Conservation (phyloP, 768 basidiomycete genomes). For the Kwoniella sp. region DNA sequence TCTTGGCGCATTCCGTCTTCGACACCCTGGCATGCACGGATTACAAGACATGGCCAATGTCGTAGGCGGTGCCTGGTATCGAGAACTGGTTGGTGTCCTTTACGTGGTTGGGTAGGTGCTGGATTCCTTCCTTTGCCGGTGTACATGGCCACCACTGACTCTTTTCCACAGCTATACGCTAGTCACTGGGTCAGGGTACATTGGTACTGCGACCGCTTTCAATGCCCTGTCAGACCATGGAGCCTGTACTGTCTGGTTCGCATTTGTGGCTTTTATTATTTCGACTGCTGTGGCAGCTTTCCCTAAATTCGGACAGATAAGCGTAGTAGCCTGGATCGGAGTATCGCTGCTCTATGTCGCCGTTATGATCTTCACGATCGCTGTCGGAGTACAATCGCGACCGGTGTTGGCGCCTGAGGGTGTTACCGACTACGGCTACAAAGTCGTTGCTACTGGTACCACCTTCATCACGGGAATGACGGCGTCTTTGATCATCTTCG, state of each 20-base stretch:
- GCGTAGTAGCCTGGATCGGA: constrained; percentile 20
- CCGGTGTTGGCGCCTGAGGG: constrained; percentile 26
- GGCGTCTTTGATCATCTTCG: constrained; percentile 33
- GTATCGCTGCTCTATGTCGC: constrained; percentile 14
- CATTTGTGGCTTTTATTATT: constrained; percentile 29
- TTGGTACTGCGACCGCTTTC: constrained; percentile 19
- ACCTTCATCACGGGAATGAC: constrained; percentile 39
- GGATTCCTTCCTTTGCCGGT: no score
- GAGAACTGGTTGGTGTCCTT: constrained; percentile 18
- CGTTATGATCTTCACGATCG: constrained; percentile 17
- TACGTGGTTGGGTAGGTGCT: constrained; percentile 14
- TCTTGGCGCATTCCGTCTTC: constrained; percentile 18
- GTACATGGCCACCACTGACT: no score
- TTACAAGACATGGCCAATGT: constrained; percentile 23
- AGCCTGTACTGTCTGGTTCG: constrained; percentile 24
- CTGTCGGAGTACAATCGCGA: constrained; percentile 30
- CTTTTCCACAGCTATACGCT: constrained; percentile 11
- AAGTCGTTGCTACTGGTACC: constrained; percentile 29
- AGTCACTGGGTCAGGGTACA: constrained; percentile 15
- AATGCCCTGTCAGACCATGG: constrained; percentile 20
- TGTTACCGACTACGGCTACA: constrained; percentile 18
- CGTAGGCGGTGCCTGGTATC: constrained; percentile 17
- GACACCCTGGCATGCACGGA: constrained; percentile 23
- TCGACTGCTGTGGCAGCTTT: constrained; percentile 18
- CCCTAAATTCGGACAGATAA: constrained; percentile 20